A percentile compares a stretch with the other conserved stretches of the same genome.
Evolutionary conservation across 2,329 filamentous ascomycete genomes (phyloP).

Genomic region (Ophiostoma tasmaniense): DNA sequence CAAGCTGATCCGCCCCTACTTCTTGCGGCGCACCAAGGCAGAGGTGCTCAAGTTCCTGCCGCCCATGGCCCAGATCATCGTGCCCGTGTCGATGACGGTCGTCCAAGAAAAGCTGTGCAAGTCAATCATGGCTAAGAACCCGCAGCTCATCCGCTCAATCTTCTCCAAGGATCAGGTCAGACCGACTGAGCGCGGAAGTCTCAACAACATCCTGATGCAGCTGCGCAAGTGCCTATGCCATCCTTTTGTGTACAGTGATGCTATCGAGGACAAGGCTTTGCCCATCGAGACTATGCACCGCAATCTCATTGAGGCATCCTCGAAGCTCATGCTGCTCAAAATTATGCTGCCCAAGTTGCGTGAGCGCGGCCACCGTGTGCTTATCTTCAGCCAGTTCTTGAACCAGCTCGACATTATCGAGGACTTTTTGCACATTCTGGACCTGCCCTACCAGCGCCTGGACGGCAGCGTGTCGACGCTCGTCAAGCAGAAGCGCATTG

Average conservation of each 20-base stretch:
- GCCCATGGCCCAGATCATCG: conserved; percentile 86
- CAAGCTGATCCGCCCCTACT: conserved; percentile 66
- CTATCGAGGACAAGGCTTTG: conserved; percentile 74
- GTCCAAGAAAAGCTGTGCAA: conserved; percentile 92
- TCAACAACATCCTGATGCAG: conserved; percentile 95
- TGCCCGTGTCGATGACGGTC: conserved; percentile 90
- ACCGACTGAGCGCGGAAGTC: conserved; percentile 62
- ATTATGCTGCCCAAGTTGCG: conserved; percentile 80
- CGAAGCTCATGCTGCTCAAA: conserved; percentile 77
- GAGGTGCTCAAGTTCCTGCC: conserved; percentile 87
- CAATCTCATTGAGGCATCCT: conserved; percentile 83
- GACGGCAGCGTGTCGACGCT: conserved; percentile 76
- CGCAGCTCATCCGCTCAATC: conserved; percentile 78
- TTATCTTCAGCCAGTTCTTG: conserved; percentile 95
- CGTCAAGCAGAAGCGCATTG: conserved; percentile 90
- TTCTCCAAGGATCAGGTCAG: conserved; percentile 63
- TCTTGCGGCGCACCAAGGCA: conserved; percentile 71
- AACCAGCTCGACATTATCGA: conserved; percentile 82
- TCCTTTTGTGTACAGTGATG: conserved; percentile 85
- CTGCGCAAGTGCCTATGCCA: conserved; percentile 91
- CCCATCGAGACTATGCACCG: conserved; percentile 56
- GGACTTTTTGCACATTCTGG: conserved; percentile 75
- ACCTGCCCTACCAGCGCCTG: conserved; percentile 65
- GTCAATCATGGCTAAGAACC: conserved; percentile 85
- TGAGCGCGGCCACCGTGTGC: conserved; percentile 76